Evolutionary conservation across 345 rosid genomes (phyloP).

Genomic region (Populus pruinosa): DNA sequence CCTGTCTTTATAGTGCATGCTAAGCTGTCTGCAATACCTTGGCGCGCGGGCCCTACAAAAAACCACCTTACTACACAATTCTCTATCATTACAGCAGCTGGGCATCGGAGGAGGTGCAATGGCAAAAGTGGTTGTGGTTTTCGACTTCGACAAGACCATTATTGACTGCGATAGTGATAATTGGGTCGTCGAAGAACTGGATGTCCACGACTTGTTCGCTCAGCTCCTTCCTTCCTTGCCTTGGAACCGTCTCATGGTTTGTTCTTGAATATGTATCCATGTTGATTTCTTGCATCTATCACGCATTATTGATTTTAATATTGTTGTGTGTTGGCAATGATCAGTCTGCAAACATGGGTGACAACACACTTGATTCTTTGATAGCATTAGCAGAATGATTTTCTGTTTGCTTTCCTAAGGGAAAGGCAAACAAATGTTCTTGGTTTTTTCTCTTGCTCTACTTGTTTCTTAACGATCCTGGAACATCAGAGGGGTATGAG

Average conservation of each 20-base stretch:
- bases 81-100: too few species aligned
- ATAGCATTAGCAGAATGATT: background rate
- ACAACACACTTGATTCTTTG: background rate
- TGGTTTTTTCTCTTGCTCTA: background rate
- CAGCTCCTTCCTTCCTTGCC: slow-evolving; percentile 25
- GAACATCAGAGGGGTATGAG: background rate
- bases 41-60: background rate
- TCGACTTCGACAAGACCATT: slow-evolving; percentile 34
- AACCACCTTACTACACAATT: background rate
- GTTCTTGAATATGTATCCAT: background rate
- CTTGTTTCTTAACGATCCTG: background rate
- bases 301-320: background rate
- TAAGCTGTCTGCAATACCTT: slow-evolving; percentile 2
- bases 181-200: slow-evolving; percentile 26
- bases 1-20: background rate
- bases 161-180: slow-evolving; percentile 27
- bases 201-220: slow-evolving; percentile 11
- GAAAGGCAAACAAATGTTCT: too few species aligned
- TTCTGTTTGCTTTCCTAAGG: background rate
- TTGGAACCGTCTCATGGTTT: slow-evolving; percentile 25
- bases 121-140: slow-evolving; percentile 20
- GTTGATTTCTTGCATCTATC: too few species aligned
- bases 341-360: background rate
- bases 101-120: background rate
- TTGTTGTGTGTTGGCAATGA: background rate